Evolutionary conservation across 495 filamentous ascomycete genomes (phyloP).

Genomic region (Cladorrhinum samala): DNA sequence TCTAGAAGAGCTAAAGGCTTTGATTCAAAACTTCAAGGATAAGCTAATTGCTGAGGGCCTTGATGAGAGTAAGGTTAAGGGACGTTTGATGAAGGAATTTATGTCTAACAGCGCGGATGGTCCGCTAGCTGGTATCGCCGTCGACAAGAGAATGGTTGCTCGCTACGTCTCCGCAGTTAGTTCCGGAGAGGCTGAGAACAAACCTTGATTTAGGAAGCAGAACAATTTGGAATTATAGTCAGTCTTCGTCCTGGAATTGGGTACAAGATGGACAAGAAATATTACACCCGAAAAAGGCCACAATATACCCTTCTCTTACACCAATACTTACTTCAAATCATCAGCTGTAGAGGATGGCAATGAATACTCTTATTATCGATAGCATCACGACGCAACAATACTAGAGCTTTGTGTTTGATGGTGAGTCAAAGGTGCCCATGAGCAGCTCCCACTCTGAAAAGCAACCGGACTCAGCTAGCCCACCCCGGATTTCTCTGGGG

Average conservation of each 20-base stretch:
- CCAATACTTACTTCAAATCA: not conserved
- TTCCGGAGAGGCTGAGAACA: too few species aligned
- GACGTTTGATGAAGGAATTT: not conserved
- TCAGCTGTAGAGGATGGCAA: too few species aligned
- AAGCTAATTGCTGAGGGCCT: constrained; percentile 24
- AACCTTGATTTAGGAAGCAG: too few species aligned
- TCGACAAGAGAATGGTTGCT: constrained; percentile 22
- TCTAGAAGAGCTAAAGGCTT: constrained; percentile 33
- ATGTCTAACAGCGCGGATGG: constrained; percentile 19
- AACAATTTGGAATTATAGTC: too few species aligned
- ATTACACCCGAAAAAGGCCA: not conserved
- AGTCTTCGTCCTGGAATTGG: too few species aligned
- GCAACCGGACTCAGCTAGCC: not conserved
- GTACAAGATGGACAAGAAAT: too few species aligned
- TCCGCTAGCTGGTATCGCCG: constrained; percentile 32
- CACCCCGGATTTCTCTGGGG: not conserved
- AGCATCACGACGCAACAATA: not conserved
- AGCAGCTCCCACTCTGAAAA: not conserved
- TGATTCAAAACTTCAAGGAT: constrained; percentile 34
- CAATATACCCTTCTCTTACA: not conserved
- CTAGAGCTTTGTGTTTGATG: not conserved
- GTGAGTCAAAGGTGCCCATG: not conserved
- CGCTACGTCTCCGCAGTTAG: too few species aligned
- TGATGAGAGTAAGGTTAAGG: constrained; percentile 14
- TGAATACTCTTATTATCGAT: not conserved